Conservation (phyloP, 352 stramenopile genomes). For the Globisporangium cylindrosporum region DNA sequence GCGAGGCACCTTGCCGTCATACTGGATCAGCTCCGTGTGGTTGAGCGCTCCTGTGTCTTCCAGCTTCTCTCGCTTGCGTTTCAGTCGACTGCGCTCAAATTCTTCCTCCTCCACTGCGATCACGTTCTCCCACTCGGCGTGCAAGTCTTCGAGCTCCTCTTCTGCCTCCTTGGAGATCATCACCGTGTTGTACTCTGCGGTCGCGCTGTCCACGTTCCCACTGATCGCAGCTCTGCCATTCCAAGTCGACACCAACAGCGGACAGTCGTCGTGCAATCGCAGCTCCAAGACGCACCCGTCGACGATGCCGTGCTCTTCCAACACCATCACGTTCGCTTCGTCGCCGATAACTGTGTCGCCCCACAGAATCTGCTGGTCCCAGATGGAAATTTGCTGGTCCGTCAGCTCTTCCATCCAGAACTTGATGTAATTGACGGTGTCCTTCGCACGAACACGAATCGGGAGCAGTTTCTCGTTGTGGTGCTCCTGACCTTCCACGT, state of each 20-base stretch:
- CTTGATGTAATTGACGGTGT: slow-evolving; percentile 83
- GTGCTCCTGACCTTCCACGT: slow-evolving; percentile 15
- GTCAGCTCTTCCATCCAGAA: slow-evolving; percentile 81
- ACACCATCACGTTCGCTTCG: slow-evolving; percentile 65
- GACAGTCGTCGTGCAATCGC: slow-evolving; percentile 74
- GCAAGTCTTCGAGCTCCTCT: slow-evolving; percentile 69
- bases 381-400: slow-evolving; percentile 76
- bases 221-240: slow-evolving; percentile 43
- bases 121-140: slow-evolving; percentile 66
- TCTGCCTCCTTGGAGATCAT: slow-evolving; percentile 83
- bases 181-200: slow-evolving; percentile 72
- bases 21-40: slow-evolving; percentile 65
- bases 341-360: slow-evolving; percentile 74
- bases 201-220: slow-evolving; percentile 18
- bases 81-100: slow-evolving; percentile 43
- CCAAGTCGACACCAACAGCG: slow-evolving; percentile 64
- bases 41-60: slow-evolving; percentile 45
- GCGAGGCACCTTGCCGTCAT: slow-evolving; percentile 39
- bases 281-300: slow-evolving; percentile 67
- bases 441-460: slow-evolving; percentile 55
- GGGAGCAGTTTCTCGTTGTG: slow-evolving; percentile 33
- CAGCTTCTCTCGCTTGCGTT: slow-evolving; percentile 54
- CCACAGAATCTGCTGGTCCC: slow-evolving; percentile 81
- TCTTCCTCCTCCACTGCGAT: slow-evolving; percentile 52
- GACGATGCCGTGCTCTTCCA: slow-evolving; percentile 69